These are phyloP conservation scores for Viola odorata DNA, from an alignment of 345 rosid species.

Conservation along the genomic window DNA sequence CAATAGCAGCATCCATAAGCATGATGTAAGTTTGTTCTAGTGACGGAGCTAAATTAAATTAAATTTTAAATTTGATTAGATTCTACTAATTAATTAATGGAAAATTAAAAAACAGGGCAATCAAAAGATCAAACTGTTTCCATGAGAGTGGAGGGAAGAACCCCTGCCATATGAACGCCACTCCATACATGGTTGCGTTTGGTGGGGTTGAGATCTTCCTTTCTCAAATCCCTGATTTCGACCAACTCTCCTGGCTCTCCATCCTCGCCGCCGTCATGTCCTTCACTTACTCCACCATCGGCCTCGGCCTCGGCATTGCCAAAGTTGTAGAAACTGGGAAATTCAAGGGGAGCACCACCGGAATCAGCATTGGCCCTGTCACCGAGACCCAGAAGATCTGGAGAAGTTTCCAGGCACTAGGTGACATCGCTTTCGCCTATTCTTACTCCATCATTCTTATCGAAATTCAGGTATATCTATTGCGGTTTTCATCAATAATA, in stretches of 20 bases:
- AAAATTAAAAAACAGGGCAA: slow-evolving; percentile 43
- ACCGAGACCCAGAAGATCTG: slow-evolving; percentile 65
- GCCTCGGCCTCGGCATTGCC: slow-evolving; percentile 74
- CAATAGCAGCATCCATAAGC: slow-evolving; percentile 74
- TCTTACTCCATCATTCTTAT: slow-evolving; percentile 76
- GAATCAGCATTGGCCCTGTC: slow-evolving; percentile 52
- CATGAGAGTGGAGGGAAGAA: slow-evolving; percentile 32
- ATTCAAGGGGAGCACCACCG: slow-evolving; percentile 66
- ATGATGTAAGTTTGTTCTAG: slow-evolving; percentile 39
- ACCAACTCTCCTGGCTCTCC: slow-evolving; percentile 90
- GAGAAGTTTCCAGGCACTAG: slow-evolving; percentile 87
- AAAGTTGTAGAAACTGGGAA: slow-evolving; percentile 59
- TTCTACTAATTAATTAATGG: too few relatives aligned
- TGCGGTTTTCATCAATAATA: background rate
- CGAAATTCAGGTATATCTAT: slow-evolving; percentile 62
- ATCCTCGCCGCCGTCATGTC: slow-evolving; percentile 91
- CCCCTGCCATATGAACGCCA: slow-evolving; percentile 49
- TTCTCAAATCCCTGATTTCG: slow-evolving; percentile 83
- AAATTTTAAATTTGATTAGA: too few relatives aligned
- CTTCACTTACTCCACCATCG: slow-evolving; percentile 85
- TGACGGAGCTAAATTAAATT: too few relatives aligned
- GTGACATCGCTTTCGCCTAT: slow-evolving; percentile 89
- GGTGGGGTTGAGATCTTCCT: slow-evolving; percentile 48
- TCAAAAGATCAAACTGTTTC: slow-evolving; percentile 53
- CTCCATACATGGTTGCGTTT: slow-evolving; percentile 60